Evolutionary conservation across 345 rosid species (phyloP).

Genomic region (Psidium guajava): DNA sequence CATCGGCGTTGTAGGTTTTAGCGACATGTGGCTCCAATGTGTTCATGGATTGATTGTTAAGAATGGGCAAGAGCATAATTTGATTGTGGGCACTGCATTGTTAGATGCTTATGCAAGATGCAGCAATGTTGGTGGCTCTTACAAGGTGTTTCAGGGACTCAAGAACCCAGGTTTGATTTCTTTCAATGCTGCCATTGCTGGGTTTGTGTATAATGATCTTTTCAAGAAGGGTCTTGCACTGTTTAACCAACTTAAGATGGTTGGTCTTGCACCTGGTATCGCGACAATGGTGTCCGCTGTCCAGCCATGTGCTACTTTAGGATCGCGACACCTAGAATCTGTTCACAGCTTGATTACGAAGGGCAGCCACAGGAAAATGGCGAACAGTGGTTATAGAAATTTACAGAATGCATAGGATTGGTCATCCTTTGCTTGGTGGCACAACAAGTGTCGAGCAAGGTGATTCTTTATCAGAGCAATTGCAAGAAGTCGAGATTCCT

Average conservation of each 20-base stretch:
- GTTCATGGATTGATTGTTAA: slow-evolving; percentile 24
- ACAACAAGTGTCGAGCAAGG: slow-evolving; percentile 98
- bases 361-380: slow-evolving; percentile 84
- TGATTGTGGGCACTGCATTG: slow-evolving; percentile 24
- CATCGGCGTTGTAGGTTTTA: slow-evolving; percentile 9
- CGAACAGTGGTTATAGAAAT: slow-evolving; percentile 90
- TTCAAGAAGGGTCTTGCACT: slow-evolving; percentile 12
- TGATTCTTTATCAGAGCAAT: slow-evolving; percentile 71
- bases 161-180: slow-evolving; percentile 21
- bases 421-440: slow-evolving; percentile 91
- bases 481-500: slow-evolving; percentile 73
- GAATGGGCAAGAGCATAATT: slow-evolving; percentile 14
- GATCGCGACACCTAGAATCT: slow-evolving; percentile 8
- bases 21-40: slow-evolving; percentile 5
- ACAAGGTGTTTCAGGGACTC: slow-evolving; percentile 16
- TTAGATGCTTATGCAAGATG: slow-evolving; percentile 27
- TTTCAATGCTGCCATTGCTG: slow-evolving; percentile 24
- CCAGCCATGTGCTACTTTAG: slow-evolving; percentile 16
- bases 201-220: slow-evolving; percentile 16
- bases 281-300: slow-evolving; percentile 15
- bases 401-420: slow-evolving; percentile 86
- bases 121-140: slow-evolving; percentile 12
- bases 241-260: slow-evolving; percentile 14
- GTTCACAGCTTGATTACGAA: slow-evolving; percentile 21
- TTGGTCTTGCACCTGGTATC: slow-evolving; percentile 17